phyloP scores from a whole-genome alignment of 2,329 filamentous ascomycete species.

The Plectosphaerella plurivora region DNA sequence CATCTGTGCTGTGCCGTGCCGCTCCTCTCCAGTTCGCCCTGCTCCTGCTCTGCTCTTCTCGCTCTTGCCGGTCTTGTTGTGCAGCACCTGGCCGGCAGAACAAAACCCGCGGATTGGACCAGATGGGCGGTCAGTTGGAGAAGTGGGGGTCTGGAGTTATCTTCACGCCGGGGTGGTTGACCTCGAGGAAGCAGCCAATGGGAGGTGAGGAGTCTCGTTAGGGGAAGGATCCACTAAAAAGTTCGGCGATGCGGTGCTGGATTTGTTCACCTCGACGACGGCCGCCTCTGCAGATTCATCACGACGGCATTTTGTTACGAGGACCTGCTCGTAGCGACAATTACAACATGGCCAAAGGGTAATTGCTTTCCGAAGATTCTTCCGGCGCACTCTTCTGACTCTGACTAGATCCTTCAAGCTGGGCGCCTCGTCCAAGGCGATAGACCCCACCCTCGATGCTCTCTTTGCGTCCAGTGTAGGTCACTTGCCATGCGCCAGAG shows the following conservation, averaged over 20 bases:
- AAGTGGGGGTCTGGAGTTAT: conserved; percentile 5
- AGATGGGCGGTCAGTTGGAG: conserved; percentile 12
- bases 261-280: not conserved
- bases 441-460: conserved; percentile 66
- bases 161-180: not conserved
- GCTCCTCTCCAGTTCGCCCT: not conserved
- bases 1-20: conserved; percentile 6
- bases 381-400: conserved; percentile 6
- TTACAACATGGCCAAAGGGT: conserved; percentile 14
- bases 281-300: no score
- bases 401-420: conserved; percentile 20
- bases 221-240: conserved; percentile 11
- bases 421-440: conserved; percentile 43
- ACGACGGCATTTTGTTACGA: no score
- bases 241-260: conserved; percentile 1
- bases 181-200: not conserved
- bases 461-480: conserved; percentile 71
- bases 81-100: conserved; percentile 11
- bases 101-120: conserved; percentile 9
- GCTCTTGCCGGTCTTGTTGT: not conserved
- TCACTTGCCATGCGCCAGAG: conserved; percentile 13
- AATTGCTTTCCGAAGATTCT: not conserved
- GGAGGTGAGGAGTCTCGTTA: not conserved
- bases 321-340: no score
- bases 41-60: conserved; percentile 10